These are phyloP conservation scores for Leccinum sublutescens DNA, from an alignment of 768 basidiomycete species.

Conservation along the genomic window DNA sequence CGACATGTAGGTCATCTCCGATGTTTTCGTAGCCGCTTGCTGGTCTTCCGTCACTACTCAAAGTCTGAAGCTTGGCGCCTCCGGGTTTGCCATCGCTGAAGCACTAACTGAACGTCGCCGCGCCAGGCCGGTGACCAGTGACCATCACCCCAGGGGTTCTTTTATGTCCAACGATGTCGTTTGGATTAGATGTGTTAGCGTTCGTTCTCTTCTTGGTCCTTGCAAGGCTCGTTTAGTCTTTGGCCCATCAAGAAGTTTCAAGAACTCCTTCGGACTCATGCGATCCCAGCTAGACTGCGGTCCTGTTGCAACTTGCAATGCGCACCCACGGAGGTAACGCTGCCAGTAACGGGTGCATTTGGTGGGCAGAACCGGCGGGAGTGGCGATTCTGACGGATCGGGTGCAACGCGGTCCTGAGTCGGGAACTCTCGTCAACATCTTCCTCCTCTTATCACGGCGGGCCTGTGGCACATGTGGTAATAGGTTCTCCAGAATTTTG, in stretches of 20 bases:
- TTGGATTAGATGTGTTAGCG: neutral
- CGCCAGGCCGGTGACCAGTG: neutral
- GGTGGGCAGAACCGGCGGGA: neutral
- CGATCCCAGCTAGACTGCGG: constrained; percentile 20
- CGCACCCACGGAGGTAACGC: neutral
- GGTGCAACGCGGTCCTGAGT: constrained; percentile 1
- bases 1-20: neutral
- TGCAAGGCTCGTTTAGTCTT: neutral
- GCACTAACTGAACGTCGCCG: neutral
- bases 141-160: neutral
- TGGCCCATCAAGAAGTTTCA: constrained; percentile 1
- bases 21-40: neutral
- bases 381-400: neutral
- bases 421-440: neutral
- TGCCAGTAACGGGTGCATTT: neutral
- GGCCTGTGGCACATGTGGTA: neutral
- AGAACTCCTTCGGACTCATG: neutral
- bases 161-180: neutral
- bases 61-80: neutral
- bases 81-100: neutral
- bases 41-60: neutral
- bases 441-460: neutral
- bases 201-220: neutral
- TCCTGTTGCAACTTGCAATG: neutral
- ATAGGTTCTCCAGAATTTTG: neutral